These are phyloP conservation scores for Ascochyta rabiei DNA, from an alignment of 2,329 filamentous ascomycete species.

Conservation along the genomic window DNA sequence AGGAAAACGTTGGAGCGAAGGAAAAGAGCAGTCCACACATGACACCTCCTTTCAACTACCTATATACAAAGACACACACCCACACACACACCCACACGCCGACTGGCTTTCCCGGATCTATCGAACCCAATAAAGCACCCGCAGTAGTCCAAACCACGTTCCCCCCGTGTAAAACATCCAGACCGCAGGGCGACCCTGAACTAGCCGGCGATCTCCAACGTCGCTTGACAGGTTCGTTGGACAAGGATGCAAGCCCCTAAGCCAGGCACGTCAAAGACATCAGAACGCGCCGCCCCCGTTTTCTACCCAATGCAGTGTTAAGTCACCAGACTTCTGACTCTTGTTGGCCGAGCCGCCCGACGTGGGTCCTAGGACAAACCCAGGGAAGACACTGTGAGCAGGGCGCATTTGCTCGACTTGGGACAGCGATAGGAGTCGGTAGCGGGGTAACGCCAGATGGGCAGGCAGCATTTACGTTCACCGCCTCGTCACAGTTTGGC, in stretches of 20 bases:
- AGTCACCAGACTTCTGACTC: slow-evolving; percentile 6
- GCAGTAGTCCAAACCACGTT: slow-evolving; percentile 22
- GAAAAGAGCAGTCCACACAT: slow-evolving; percentile 2
- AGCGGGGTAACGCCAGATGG: slow-evolving; percentile 13
- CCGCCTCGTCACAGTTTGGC: slow-evolving; percentile 10
- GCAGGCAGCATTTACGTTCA: slow-evolving; percentile 2
- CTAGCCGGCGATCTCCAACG: slow-evolving; percentile 18
- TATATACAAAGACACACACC: slow-evolving; percentile 11
- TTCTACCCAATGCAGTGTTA: slow-evolving; percentile 5
- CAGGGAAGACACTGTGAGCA: not conserved
- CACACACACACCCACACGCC: not conserved
- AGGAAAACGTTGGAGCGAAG: slow-evolving; percentile 1
- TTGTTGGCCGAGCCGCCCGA: slow-evolving; percentile 11
- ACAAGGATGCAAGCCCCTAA: not conserved
- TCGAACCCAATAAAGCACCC: slow-evolving; percentile 19
- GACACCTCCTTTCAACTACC: slow-evolving; percentile 14
- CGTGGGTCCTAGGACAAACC: not conserved
- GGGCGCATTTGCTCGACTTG: slow-evolving; percentile 12
- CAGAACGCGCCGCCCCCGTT: slow-evolving; percentile 8
- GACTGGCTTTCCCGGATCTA: slow-evolving; percentile 15
- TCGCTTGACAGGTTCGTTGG: slow-evolving; percentile 10
- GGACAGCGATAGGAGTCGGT: slow-evolving; percentile 3
- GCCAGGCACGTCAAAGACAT: slow-evolving; percentile 16
- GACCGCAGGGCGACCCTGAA: slow-evolving; percentile 18
- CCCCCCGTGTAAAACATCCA: slow-evolving; percentile 16